Evolutionary conservation across 78 protist species (phyloP), one percentile per base, ranked within the genome.

Genomic region (Speleostelium caveatum): DNA sequence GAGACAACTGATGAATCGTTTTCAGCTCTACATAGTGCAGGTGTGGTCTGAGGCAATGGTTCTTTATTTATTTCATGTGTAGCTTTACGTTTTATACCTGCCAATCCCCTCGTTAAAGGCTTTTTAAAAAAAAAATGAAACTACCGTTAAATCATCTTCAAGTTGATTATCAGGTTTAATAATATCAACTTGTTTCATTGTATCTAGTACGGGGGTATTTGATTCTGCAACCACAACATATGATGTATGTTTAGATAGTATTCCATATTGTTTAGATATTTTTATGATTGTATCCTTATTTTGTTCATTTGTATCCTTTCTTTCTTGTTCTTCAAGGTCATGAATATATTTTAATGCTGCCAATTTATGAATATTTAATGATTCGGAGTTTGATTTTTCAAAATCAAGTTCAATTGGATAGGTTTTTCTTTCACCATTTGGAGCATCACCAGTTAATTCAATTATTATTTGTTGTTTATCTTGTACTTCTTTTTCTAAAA

Each of bases 171-270:
- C 65, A 45, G 59, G 60, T 24, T 39, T 59, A 5, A 45, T 42
- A 24, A 76, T 45, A 10, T 76, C 62, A 14, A 78, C 75, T 26
- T 3, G 1, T 55, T 55, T 1, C 87, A 78, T 78, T 6, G 87
- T 35, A 1, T 78, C 75, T 2, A 24, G 12, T 5, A 75, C 66
- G 19, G 66, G 68, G 22, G 5, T 1, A 30, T 51, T 26, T 1
- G 87, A 63, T 14, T 78, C 87, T 2, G 22, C 5, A 24, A 35
- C 32, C 1, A 79, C 75, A 49, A 79, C 30, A 8, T 67, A 66
- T 24, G 88, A 79, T 2, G 88, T 79, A 45, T 79, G 55, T 19
- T 65, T 79, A 28, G 88, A 79, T 19, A 79, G 17, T 1, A 79
- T 10, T 1, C 26, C 14, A 38, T 55, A 79, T 12, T 79, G 60